Evolutionary conservation across 352 stramenopile species (phyloP), one percentile per base, ranked within the genome.

Genomic region (Globisporangium lucens): DNA sequence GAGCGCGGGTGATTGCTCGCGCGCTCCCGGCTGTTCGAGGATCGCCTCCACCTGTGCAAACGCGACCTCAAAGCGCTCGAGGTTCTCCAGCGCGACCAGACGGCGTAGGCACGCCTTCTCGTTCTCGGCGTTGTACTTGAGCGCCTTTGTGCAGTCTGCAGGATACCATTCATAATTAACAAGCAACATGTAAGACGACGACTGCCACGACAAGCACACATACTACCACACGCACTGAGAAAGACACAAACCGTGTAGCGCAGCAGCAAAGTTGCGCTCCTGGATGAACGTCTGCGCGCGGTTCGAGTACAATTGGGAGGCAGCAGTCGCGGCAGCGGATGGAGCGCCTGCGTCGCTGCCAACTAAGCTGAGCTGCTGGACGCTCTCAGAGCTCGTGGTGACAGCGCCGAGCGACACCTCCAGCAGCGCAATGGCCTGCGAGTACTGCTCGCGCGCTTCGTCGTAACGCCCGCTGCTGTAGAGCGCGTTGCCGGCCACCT

Each of bases 51-150:
- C 83, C 38, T 83, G 56, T 15, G 75, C 63, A 1, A 91, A 69
- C 24, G 85, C 85, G 3, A 72, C 73, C 29, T 92, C 83, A 61
- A 94, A 94, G 7, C 81, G 77, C 71, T 94, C 85, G n/a, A 94
- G 69, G 67, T 94, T 94, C 65, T 94, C 82, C 8, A 89, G 55
- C 24, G 83, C 76, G 24, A 92, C 72, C 7, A 94, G 69, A 22
- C 78, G 79, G 17, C 85, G 85, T 30, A 89, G 67, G 20, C 71
- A 61, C 24, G 85, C 85, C 67, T 94, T 94, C 69, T 90, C 80
- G 59, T 91, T 94, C 10, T 66, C 55, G 0, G 79, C 38, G 56
- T 92, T 76, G 59, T 74, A 67, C 52, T 83, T 77, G 13, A 94
- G 72, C 33, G 85, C 83, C 29, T 74, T 75, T 24, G 71, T 76